These are phyloP conservation scores for Penicillium atrosanguineum DNA, from an alignment of 495 filamentous ascomycete species.

Conservation along the genomic window DNA sequence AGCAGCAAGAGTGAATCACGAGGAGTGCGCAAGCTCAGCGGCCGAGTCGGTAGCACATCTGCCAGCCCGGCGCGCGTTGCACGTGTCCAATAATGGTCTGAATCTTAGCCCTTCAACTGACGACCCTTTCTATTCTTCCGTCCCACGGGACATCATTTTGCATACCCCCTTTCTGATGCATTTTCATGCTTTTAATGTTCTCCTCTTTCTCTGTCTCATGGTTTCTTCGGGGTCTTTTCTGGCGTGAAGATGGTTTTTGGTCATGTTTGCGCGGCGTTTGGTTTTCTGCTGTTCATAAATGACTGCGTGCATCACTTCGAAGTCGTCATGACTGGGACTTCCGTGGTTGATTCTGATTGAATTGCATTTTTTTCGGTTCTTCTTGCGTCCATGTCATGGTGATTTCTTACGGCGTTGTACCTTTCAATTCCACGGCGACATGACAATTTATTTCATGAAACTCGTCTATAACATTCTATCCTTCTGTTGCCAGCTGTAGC, in stretches of 20 bases:
- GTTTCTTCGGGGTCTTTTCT: slow-evolving; percentile 8
- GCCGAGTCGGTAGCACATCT: slow-evolving; percentile 76
- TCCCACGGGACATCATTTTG: slow-evolving; percentile 16
- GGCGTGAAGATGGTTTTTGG: slow-evolving; percentile 17
- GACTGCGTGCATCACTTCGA: slow-evolving; percentile 4
- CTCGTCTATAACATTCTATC: slow-evolving; percentile 1
- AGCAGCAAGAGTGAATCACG: slow-evolving; percentile 49
- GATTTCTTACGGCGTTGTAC: slow-evolving; percentile 12
- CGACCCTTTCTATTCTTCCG: slow-evolving; percentile 22
- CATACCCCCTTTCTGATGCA: slow-evolving; percentile 29
- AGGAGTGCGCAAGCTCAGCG: slow-evolving; percentile 87
- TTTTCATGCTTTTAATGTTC: slow-evolving; percentile 27
- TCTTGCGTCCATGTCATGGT: slow-evolving; percentile 9
- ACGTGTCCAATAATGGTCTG: slow-evolving; percentile 17
- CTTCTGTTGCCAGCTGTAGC: background rate
- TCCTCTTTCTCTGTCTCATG: slow-evolving; percentile 4
- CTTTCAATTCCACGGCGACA: slow-evolving; percentile 25
- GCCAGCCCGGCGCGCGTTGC: slow-evolving; percentile 17
- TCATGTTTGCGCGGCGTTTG: slow-evolving; percentile 26
- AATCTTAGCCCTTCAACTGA: background rate
- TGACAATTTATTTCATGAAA: slow-evolving; percentile 18
- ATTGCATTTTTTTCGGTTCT: background rate
- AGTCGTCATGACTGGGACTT: slow-evolving; percentile 3
- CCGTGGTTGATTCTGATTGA: slow-evolving; percentile 3
- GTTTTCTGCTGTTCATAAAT: slow-evolving; percentile 12